Conservation (phyloP, 768 basidiomycete species). For the Collybia mongolica region DNA sequence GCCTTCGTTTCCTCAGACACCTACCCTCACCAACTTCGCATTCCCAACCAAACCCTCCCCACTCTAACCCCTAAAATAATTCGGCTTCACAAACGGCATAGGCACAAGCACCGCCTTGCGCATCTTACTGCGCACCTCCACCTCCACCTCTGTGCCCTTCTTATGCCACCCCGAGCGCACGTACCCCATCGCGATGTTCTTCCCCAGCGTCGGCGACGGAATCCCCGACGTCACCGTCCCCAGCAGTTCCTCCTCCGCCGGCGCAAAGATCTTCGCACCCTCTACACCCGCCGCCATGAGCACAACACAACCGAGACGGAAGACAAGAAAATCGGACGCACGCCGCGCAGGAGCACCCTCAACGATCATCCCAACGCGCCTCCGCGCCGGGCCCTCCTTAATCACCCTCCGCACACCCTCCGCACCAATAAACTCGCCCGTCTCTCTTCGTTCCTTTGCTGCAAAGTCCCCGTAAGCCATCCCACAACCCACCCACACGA, state of each 20-base stretch:
- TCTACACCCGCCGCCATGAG: slow-evolving; percentile 57
- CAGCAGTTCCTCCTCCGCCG: slow-evolving; percentile 52
- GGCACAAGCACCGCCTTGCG: slow-evolving; percentile 70
- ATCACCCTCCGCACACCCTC: slow-evolving; percentile 71
- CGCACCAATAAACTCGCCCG: slow-evolving; percentile 76
- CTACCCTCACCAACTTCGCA: no score
- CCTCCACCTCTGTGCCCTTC: slow-evolving; percentile 81
- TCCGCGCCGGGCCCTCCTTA: slow-evolving; percentile 71
- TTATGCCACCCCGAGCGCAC: slow-evolving; percentile 81
- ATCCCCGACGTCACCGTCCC: slow-evolving; percentile 92
- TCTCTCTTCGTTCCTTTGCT: slow-evolving; percentile 83
- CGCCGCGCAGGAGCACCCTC: slow-evolving; percentile 86
- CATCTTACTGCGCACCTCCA: slow-evolving; percentile 83
- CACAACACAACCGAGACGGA: not conserved
- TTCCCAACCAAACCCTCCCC: no score
- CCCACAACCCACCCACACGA: no score
- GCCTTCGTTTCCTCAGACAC: no score
- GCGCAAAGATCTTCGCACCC: slow-evolving; percentile 72
- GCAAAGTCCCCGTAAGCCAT: no score
- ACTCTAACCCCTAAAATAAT: slow-evolving; percentile 70
- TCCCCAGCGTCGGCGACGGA: slow-evolving; percentile 84
- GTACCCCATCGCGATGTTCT: slow-evolving; percentile 98
- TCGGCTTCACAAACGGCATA: slow-evolving; percentile 87
- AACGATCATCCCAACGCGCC: slow-evolving; percentile 81
- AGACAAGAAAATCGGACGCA: slow-evolving; percentile 32